These are phyloP conservation scores for Xeromyces bisporus DNA, from an alignment of 495 filamentous ascomycete genomes.

Conservation along the genomic window DNA sequence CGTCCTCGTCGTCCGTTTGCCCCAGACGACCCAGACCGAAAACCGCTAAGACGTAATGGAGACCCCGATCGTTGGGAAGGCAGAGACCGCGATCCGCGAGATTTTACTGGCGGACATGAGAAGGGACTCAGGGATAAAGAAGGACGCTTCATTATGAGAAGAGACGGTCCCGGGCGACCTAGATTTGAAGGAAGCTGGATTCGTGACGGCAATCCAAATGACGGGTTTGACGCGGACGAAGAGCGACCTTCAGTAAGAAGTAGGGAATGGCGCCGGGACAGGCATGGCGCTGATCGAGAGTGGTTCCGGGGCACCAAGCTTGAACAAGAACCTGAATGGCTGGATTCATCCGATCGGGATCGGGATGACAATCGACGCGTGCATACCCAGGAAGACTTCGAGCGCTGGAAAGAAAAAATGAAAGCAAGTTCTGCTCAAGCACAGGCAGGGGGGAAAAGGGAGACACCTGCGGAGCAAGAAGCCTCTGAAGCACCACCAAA, in stretches of 20 bases:
- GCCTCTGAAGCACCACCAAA: constrained; percentile 9
- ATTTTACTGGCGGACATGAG: constrained; percentile 31
- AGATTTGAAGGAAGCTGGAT: constrained; percentile 41
- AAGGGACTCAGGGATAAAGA: constrained; percentile 26
- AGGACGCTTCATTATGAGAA: constrained; percentile 30
- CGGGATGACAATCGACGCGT: constrained; percentile 47
- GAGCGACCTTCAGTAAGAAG: constrained; percentile 35
- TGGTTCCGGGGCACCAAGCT: constrained; percentile 33
- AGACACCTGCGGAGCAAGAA: constrained; percentile 16
- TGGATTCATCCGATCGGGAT: constrained; percentile 60
- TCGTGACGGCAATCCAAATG: constrained; percentile 35
- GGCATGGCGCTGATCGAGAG: constrained; percentile 44
- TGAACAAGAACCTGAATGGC: constrained; percentile 75
- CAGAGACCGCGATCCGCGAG: constrained; percentile 31
- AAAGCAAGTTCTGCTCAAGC: constrained; percentile 39
- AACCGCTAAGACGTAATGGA: constrained; percentile 38
- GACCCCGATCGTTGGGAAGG: constrained; percentile 45
- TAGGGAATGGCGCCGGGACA: constrained; percentile 49
- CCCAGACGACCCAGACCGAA: constrained; percentile 38
- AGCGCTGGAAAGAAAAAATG: constrained; percentile 89
- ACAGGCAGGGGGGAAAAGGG: constrained; percentile 31
- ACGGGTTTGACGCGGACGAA: constrained; percentile 37
- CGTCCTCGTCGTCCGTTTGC: constrained; percentile 36
- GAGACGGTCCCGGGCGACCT: constrained; percentile 29
- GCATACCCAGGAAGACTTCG: constrained; percentile 81